Evolutionary conservation across 768 basidiomycete species (phyloP).

Genomic region (Boletus coccyginus): DNA sequence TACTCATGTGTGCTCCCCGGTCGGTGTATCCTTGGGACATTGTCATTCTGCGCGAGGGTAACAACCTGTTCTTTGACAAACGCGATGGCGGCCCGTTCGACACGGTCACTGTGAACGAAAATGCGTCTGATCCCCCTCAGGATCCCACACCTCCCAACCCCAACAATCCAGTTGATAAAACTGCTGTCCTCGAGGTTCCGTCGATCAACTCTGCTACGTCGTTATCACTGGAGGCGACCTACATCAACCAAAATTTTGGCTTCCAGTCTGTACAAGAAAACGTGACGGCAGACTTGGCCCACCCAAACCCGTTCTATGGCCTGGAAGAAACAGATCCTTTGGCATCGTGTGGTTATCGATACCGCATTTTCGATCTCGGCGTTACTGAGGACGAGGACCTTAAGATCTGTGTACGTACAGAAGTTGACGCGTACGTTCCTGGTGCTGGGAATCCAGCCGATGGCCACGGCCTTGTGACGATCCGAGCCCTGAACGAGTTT

Average conservation of each 20-base stretch:
- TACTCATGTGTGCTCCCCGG: slow-evolving; percentile 93
- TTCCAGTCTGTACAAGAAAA: slow-evolving; percentile 91
- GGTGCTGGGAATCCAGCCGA: slow-evolving; percentile 59
- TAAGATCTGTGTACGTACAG: slow-evolving; percentile 89
- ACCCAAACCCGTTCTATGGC: slow-evolving; percentile 94
- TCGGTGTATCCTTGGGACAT: slow-evolving; percentile 99
- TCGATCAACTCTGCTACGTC: slow-evolving; percentile 93
- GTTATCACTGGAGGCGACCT: slow-evolving; percentile 94
- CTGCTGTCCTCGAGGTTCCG: slow-evolving; percentile 60
- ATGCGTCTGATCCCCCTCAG: slow-evolving; percentile 90
- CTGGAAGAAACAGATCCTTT: slow-evolving; percentile 93
- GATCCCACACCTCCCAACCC: slow-evolving; percentile 78
- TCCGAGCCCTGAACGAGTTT: slow-evolving; percentile 96
- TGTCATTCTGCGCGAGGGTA: slow-evolving; percentile 88
- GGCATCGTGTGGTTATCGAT: slow-evolving; percentile 95
- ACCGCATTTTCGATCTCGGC: slow-evolving; percentile 91
- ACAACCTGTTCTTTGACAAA: slow-evolving; percentile 95
- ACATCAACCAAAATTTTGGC: slow-evolving; percentile 98
- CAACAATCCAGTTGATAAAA: slow-evolving; percentile 71
- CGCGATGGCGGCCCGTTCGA: slow-evolving; percentile 97
- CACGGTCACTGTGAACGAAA: slow-evolving; percentile 98
- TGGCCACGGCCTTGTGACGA: slow-evolving; percentile 80
- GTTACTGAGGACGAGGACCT: slow-evolving; percentile 89
- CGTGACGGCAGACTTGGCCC: slow-evolving; percentile 66
- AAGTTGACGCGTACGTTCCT: slow-evolving; percentile 86